Base-by-base conservation (phyloP, 2,329 filamentous ascomycete genomes). In the Lachnellula arida region DNA sequence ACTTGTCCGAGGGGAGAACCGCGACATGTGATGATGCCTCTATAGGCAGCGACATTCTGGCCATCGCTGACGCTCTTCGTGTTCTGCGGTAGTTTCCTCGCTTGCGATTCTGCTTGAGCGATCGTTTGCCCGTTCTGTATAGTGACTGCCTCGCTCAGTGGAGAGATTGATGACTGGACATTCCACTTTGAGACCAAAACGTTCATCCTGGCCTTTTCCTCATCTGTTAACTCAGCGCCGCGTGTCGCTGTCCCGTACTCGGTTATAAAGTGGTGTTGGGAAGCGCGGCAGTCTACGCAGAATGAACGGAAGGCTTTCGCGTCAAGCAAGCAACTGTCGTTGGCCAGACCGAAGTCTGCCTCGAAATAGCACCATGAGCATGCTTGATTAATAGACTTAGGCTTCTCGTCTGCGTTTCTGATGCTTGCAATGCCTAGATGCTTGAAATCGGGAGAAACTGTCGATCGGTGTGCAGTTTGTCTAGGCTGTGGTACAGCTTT, bases 351-450 rank as follows among this genome's bases (percentile, higher is more conserved):
- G 15, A 49, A 62, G 32, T 60, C 58, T 39, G 51, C 48, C 9
- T 55, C 54, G 32, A 48, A 59, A 14, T 48, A 22, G 35, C 63
- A 65, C 51, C 63, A 65, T 9, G 60, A 53, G 46, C 63, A 65
- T 5, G 32, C 44, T 3, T 57, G 15, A 6, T 22, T 12, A 9
- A 6, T 17, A 32, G 39, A 22, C 2, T 23, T 37, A 12, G 49
- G 22, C 14, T 44, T 34, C 4, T 35, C 25, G 28, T 56, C 43
- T 17, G 51, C 51, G 9, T 51, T 19, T 42, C 37, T 28, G 43
- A 59, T 46, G 14, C 42, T 39, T 32, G 35, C 46, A n/a, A 56
- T 39, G 19, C 51, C 51, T 1, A 54, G 40, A 12, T 46, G 14
- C 39, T 23, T 22, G 48, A 49, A 28, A 32, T 46, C 22, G 5